Evolutionary conservation across 768 basidiomycete genomes (phyloP).

Genomic region (Amanita fuliginea): DNA sequence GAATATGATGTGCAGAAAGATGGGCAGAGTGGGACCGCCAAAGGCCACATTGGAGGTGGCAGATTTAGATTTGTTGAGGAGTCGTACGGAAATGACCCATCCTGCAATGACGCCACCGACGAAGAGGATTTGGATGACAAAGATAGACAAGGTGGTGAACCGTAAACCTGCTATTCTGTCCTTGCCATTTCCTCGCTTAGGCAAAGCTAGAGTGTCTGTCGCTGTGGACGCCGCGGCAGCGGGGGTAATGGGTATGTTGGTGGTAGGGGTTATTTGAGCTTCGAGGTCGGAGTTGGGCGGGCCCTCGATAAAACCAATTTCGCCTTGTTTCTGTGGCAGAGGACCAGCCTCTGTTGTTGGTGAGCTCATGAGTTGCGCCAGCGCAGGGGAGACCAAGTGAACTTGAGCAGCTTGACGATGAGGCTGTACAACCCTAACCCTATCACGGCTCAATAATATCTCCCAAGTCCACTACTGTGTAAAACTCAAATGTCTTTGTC

Average conservation of each 20-base stretch:
- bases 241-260: conserved; percentile 10
- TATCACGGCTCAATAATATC: conserved; percentile 31
- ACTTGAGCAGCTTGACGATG: not conserved
- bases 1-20: conserved; percentile 60
- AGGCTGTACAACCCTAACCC: conserved; percentile 4
- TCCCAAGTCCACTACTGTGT: conserved; percentile 75
- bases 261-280: conserved; percentile 6
- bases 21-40: conserved; percentile 20
- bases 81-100: conserved; percentile 38
- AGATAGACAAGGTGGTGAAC: conserved; percentile 29
- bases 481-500: conserved; percentile 85
- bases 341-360: conserved; percentile 38
- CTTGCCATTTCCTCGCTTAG: conserved; percentile 9
- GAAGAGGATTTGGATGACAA: conserved; percentile 27
- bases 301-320: conserved; percentile 49
- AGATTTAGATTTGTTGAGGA: not conserved
- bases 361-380: not conserved
- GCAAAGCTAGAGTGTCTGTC: conserved; percentile 5
- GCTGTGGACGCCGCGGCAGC: conserved; percentile 7
- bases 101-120: conserved; percentile 38
- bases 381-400: not conserved
- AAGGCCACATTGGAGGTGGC: conserved; percentile 9
- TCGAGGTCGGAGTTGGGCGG: conserved; percentile 20
- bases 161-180: conserved; percentile 32
- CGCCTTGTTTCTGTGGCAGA: conserved; percentile 52